These are phyloP conservation scores for Calocera viscosa DNA, from an alignment of 768 basidiomycete species.

Conservation along the genomic window DNA sequence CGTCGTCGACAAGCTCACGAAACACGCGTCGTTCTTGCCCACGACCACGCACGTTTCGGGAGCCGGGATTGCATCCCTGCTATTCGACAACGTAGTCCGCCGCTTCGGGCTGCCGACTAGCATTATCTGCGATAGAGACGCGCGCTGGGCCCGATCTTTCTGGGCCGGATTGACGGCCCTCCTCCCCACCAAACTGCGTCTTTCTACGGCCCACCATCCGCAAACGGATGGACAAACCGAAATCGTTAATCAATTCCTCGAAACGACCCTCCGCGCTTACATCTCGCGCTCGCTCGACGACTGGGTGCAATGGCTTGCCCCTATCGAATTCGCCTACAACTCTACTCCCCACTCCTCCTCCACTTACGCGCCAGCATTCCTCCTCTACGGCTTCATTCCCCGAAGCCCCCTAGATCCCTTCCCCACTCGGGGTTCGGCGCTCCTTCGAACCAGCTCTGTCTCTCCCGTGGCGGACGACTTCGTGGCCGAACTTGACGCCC, in stretches of 20 bases:
- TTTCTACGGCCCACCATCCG: constrained; percentile 30
- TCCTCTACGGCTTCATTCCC: constrained; percentile 25
- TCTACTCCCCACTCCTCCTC: constrained; percentile 24
- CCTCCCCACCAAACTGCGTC: constrained; percentile 18
- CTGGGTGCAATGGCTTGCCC: constrained; percentile 23
- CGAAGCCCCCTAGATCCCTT: too few species aligned
- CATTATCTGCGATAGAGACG: constrained; percentile 9
- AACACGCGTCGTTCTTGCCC: constrained; percentile 15
- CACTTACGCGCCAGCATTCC: constrained; percentile 22
- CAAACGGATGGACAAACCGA: constrained; percentile 33
- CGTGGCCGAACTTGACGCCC: too few species aligned
- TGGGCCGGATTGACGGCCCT: constrained; percentile 21
- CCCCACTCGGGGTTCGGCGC: too few species aligned
- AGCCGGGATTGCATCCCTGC: constrained; percentile 10
- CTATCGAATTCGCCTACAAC: constrained; percentile 27
- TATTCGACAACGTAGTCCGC: constrained; percentile 15
- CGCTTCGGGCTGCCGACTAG: constrained; percentile 9
- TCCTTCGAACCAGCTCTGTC: too few species aligned
- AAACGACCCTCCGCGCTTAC: constrained; percentile 26
- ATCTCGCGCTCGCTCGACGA: constrained; percentile 20
- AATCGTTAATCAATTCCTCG: constrained; percentile 26
- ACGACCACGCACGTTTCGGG: neutral
- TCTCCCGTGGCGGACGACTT: too few species aligned
- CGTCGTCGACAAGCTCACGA: constrained; percentile 16
- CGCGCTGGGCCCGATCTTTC: constrained; percentile 16